A percentile compares a stretch with the other conserved stretches of the same genome.
Evolutionary conservation across 768 basidiomycete species (phyloP).

Genomic region (Tricholoma matsutake): DNA sequence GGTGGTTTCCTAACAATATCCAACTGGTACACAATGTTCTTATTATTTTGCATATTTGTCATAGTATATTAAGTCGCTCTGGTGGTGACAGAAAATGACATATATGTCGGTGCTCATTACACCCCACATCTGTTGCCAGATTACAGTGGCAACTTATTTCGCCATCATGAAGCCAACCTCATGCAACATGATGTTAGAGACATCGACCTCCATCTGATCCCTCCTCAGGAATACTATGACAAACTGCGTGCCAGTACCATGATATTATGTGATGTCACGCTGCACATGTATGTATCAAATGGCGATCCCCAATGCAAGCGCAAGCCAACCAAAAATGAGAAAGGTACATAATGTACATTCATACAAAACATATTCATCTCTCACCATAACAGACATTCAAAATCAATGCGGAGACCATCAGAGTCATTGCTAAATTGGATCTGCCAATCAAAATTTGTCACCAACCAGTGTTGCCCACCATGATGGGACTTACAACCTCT

Average conservation of each 20-base stretch:
- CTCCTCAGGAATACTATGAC: constrained; percentile 11
- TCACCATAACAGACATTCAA: too few species aligned
- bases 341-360: neutral
- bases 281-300: neutral
- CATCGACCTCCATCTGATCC: constrained; percentile 6
- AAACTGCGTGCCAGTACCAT: constrained; percentile 39
- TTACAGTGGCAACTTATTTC: constrained; percentile 47
- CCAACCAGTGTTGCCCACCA: too few species aligned
- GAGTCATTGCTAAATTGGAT: too few species aligned
- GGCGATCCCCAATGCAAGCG: too few species aligned
- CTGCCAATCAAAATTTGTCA: too few species aligned
- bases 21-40: neutral
- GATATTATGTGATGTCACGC: constrained; percentile 39
- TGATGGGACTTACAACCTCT: neutral
- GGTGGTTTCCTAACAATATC: too few species aligned
- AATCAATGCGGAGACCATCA: too few species aligned
- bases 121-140: constrained; percentile 20
- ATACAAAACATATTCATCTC: neutral
- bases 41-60: neutral
- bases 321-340: neutral
- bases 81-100: neutral
- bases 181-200: constrained; percentile 12
- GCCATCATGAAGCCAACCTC: constrained; percentile 47
- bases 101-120: neutral
- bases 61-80: neutral